These are phyloP conservation scores for Coemansia sp. DNA, from an alignment of 192 early-diverging fungal genomes.

Conservation along the genomic window DNA sequence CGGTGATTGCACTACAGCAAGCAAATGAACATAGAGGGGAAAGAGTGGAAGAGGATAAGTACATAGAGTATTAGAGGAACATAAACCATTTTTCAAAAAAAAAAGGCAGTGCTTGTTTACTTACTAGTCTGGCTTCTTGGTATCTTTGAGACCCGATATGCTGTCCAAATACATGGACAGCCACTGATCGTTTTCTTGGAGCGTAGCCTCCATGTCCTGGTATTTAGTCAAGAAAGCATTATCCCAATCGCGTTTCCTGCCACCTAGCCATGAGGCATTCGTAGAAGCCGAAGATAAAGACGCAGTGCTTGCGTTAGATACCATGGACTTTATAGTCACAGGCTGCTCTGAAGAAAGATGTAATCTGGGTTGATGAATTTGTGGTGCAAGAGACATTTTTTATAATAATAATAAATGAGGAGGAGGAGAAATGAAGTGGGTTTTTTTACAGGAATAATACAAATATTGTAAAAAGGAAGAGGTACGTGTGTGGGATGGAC, in stretches of 20 bases:
- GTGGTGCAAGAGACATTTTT: neutral
- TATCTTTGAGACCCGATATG: constrained; percentile 32
- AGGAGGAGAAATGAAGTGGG: no score
- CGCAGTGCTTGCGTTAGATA: constrained; percentile 17
- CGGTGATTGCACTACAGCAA: constrained; percentile 29
- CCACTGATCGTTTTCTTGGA: constrained; percentile 51
- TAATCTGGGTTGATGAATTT: neutral
- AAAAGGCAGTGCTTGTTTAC: constrained; percentile 6
- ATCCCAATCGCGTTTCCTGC: constrained; percentile 49
- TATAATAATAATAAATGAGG: neutral
- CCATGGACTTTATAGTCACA: constrained; percentile 18
- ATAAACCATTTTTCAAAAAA: constrained; percentile 2
- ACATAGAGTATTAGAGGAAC: no score
- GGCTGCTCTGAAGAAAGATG: no score
- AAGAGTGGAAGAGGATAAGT: neutral
- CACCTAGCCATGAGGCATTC: constrained; percentile 28
- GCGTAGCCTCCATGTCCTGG: constrained; percentile 41
- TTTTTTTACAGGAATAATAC: no score
- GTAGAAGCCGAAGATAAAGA: neutral
- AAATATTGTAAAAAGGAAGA: no score
- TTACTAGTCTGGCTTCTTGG: constrained; percentile 31
- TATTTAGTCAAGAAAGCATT: constrained; percentile 46
- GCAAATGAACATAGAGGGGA: neutral
- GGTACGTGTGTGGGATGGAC: no score
- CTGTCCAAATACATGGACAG: constrained; percentile 42